Conservation (phyloP, 208 protist species). For the Leishmania mexicana region DNA sequence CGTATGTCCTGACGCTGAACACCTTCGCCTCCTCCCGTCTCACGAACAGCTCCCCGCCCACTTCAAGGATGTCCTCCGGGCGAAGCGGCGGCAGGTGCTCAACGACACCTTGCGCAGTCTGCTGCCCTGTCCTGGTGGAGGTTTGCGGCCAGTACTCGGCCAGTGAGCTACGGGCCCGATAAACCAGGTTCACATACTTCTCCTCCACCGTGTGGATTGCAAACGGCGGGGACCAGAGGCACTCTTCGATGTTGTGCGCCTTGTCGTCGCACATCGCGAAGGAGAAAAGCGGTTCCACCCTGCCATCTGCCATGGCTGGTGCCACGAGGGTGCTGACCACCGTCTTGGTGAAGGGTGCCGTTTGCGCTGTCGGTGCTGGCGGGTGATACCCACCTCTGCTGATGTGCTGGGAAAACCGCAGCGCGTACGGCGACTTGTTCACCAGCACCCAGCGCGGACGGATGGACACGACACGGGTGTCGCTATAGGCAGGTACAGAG, state of each 20-base stretch:
- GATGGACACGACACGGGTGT: conserved; percentile 61
- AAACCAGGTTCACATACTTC: conserved; percentile 52
- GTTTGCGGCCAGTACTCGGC: conserved; percentile 50
- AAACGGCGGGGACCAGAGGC: conserved; percentile 51
- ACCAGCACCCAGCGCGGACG: conserved; percentile 73
- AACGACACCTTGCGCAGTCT: background rate
- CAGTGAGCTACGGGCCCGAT: conserved; percentile 36
- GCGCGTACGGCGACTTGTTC: conserved; percentile 49
- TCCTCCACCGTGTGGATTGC: conserved; percentile 50
- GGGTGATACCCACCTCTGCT: background rate
- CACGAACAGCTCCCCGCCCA: conserved; percentile 42
- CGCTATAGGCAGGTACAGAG: conserved; percentile 35
- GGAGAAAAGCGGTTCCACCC: conserved; percentile 22
- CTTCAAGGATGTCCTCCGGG: conserved; percentile 50
- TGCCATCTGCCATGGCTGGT: background rate
- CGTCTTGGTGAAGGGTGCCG: conserved; percentile 4
- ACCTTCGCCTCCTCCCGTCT: conserved; percentile 47
- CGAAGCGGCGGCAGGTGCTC: conserved; percentile 40
- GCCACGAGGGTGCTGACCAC: conserved; percentile 1
- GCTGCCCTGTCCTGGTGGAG: background rate
- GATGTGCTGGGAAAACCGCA: conserved; percentile 27
- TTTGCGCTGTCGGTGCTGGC: background rate
- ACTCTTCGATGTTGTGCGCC: conserved; percentile 28
- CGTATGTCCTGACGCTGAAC: conserved; percentile 36
- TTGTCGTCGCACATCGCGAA: conserved; percentile 20